Evolutionary conservation across 345 rosid genomes (phyloP).

Genomic region (Eucalyptus rudis): DNA sequence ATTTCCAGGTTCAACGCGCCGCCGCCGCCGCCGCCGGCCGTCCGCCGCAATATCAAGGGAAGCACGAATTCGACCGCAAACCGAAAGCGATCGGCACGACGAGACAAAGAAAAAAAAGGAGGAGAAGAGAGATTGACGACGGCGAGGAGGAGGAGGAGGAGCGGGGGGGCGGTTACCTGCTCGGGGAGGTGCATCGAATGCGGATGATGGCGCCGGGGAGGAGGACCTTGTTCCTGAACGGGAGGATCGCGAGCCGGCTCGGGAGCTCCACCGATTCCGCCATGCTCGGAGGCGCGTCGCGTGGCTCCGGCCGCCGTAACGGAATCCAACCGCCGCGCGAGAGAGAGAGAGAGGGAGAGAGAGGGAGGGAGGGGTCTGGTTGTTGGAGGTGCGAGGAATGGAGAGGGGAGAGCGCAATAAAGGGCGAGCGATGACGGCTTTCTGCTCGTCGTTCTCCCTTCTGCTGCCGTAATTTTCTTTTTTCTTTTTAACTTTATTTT

Average conservation of each 20-base stretch:
- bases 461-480: neutral
- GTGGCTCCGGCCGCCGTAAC: neutral
- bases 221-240: slow-evolving; percentile 91
- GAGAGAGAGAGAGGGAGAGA: neutral
- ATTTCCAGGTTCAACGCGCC: neutral
- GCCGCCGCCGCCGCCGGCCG: no score
- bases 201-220: slow-evolving; percentile 98
- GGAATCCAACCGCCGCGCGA: neutral
- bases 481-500: no score
- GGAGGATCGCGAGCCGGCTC: slow-evolving; percentile 85
- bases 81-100: slow-evolving; percentile 23
- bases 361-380: neutral
- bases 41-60: neutral
- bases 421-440: neutral
- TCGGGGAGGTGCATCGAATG: slow-evolving; percentile 96
- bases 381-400: neutral
- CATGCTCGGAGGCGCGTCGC: slow-evolving; percentile 14
- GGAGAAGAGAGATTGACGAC: neutral
- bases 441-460: neutral
- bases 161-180: slow-evolving; percentile 5
- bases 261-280: slow-evolving; percentile 95
- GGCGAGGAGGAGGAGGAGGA: no score
- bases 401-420: neutral
- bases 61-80: neutral
- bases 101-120: neutral